Evolutionary conservation across 2,329 filamentous ascomycete species (phyloP), one percentile per base, ranked within the genome.

Genomic region (Phialocephala sp.): DNA sequence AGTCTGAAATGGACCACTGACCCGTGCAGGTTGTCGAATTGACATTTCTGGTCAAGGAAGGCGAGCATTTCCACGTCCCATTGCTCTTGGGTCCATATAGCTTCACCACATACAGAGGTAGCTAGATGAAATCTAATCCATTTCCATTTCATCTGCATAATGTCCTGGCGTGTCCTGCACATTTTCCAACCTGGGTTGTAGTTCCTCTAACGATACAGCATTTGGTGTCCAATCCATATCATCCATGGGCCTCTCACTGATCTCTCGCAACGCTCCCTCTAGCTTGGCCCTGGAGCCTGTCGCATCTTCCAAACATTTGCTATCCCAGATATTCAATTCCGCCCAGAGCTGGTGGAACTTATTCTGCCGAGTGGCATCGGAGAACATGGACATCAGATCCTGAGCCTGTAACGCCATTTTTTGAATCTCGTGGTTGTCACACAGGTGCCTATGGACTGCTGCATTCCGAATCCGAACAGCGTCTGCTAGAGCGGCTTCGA

Each of bases 81-180:
- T 78, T 95, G 75, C 76, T 95, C 77, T 77, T 94, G 79, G 88
- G 89, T 69, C 91, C 91, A 36, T 94, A 89, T 79, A 91, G 89
- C 76, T 95, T 93, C 79, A 91, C 90, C 47, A 94, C 91, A 11
- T 95, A 95, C 79, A 82, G 92, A 57, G 92, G 92, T 18, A 92
- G 89, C 76, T 93, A 80, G 45, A 54, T 20, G 55, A 20, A 20
- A 37, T 57, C 20, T 22, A 36, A 57, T 57, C 32, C 18, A 57
- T 24, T 39, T 57, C 18, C 36, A 39, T 57, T 57, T 39, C 55
- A 39, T 57, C 32, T n/a, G 32, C 32, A 56, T 63, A 63, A 39
- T 63, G 45, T 36, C 61, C 62, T 27, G 43, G 24, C 18, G 59
- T 32, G 36, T 27, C 9, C 52, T 65, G 59, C n/a, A 37, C 22